Evolutionary conservation across 768 basidiomycete genomes (phyloP).

Genomic region (Hypsizygus marmoreus): DNA sequence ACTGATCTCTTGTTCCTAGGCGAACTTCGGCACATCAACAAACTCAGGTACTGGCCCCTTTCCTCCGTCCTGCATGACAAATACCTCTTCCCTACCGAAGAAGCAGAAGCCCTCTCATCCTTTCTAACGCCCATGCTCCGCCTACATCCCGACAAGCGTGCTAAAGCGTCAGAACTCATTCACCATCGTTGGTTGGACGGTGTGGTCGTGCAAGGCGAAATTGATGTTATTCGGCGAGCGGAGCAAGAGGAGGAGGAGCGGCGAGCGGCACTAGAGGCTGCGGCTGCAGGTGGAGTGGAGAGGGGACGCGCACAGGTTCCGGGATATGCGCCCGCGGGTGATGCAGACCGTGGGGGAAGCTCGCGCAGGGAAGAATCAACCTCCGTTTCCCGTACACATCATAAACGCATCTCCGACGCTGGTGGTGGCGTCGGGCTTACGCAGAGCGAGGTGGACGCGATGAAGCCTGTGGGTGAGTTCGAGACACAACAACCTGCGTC

Average conservation of each 20-base stretch:
- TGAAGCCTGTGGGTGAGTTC: constrained; percentile 79
- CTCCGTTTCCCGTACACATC: no score
- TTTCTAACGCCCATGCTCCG: constrained; percentile 92
- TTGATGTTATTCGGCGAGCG: constrained; percentile 72
- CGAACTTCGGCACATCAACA: constrained; percentile 92
- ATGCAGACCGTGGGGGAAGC: no score
- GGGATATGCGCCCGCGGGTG: no score
- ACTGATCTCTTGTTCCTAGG: constrained; percentile 30
- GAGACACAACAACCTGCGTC: no score
- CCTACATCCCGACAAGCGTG: constrained; percentile 85
- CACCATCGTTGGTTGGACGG: constrained; percentile 89
- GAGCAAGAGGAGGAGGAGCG: constrained; percentile 52
- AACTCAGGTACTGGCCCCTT: constrained; percentile 90
- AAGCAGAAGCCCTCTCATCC: constrained; percentile 77
- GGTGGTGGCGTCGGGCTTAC: constrained; percentile 41
- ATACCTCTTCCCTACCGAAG: constrained; percentile 85
- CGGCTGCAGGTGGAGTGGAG: constrained; percentile 34
- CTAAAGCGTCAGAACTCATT: constrained; percentile 82
- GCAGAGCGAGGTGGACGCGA: constrained; percentile 49
- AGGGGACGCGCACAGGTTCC: constrained; percentile 58
- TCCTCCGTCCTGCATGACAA: constrained; percentile 87
- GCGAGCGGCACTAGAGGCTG: constrained; percentile 28
- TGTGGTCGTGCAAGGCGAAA: constrained; percentile 85
- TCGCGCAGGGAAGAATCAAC: no score
- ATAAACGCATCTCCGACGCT: no score